Conservation (phyloP, 1,284 basidiomycete species). For the Ceratobasidium sp. region DNA sequence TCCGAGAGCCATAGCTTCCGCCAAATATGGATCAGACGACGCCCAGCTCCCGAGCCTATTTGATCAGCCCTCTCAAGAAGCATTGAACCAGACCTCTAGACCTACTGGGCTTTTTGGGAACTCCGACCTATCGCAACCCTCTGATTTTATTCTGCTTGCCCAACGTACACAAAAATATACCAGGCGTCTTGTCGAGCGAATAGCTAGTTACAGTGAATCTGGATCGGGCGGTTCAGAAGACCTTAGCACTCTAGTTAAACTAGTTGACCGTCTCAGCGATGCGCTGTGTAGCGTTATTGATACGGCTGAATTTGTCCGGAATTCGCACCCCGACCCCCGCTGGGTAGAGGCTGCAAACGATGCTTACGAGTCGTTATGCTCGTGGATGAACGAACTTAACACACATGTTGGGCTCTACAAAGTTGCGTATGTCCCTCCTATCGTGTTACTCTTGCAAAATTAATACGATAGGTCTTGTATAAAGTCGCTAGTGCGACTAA, state of each 20-base stretch:
- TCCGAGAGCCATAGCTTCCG: background rate
- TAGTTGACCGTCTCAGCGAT: slow-evolving; percentile 91
- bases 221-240: slow-evolving; percentile 82
- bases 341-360: slow-evolving; percentile 89
- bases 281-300: slow-evolving; percentile 96
- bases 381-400: slow-evolving; percentile 98
- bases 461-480: slow-evolving; percentile 12
- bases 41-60: slow-evolving; percentile 21
- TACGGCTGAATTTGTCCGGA: slow-evolving; percentile 91
- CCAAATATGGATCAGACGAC: slow-evolving; percentile 35
- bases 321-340: slow-evolving; percentile 85
- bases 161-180: slow-evolving; percentile 78
- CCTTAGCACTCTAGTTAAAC: slow-evolving; percentile 53
- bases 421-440: slow-evolving; percentile 62
- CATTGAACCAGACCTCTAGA: background rate
- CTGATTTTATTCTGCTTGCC: slow-evolving; percentile 57
- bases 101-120: slow-evolving; percentile 46
- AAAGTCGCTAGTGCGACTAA: slow-evolving; percentile 48
- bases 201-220: slow-evolving; percentile 71
- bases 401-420: slow-evolving; percentile 93
- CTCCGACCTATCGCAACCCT: slow-evolving; percentile 41
- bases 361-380: slow-evolving; percentile 91
- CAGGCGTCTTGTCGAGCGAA: slow-evolving; percentile 76
- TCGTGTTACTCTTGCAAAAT: slow-evolving; percentile 12
- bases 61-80: background rate